These are phyloP conservation scores for Geosmithia flava DNA, from an alignment of 2,329 filamentous ascomycete genomes.

Conservation along the genomic window DNA sequence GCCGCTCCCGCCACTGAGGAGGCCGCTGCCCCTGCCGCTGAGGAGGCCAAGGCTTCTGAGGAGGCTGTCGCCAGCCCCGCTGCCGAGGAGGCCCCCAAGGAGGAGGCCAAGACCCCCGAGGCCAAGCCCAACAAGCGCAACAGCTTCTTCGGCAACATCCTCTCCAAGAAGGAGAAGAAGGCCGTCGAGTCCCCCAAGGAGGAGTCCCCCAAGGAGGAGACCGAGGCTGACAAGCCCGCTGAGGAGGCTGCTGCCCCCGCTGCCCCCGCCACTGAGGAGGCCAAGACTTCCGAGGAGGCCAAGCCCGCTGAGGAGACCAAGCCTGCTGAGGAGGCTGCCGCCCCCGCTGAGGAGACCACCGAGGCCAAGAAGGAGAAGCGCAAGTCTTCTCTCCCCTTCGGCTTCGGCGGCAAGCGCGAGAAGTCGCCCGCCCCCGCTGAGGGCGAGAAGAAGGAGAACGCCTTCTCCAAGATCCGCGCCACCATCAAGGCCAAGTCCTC, in stretches of 20 bases:
- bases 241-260: slow-evolving; percentile 44
- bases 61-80: slow-evolving; percentile 9
- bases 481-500: slow-evolving; percentile 37
- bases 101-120: slow-evolving; percentile 27
- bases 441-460: slow-evolving; percentile 47
- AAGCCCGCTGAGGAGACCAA: slow-evolving; percentile 28
- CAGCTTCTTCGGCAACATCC: slow-evolving; percentile 41
- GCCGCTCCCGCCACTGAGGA: slow-evolving; percentile 21
- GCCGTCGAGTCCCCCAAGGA: slow-evolving; percentile 28
- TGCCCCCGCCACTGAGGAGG: slow-evolving; percentile 43
- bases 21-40: slow-evolving; percentile 14
- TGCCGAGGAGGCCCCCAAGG: slow-evolving; percentile 21
- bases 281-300: slow-evolving; percentile 31
- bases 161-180: slow-evolving; percentile 49
- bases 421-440: slow-evolving; percentile 43
- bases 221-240: slow-evolving; percentile 27
- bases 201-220: slow-evolving; percentile 28
- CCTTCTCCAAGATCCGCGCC: slow-evolving; percentile 49
- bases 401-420: slow-evolving; percentile 65
- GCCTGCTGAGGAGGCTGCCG: slow-evolving; percentile 16
- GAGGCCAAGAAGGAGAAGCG: slow-evolving; percentile 70
- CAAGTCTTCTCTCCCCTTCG: slow-evolving; percentile 65
- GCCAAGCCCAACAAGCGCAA: slow-evolving; percentile 42
- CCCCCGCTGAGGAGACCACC: slow-evolving; percentile 39
- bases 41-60: slow-evolving; percentile 19